These are phyloP conservation scores for Dicorynia guianensis DNA, from an alignment of 306 rosid species.

Conservation along the genomic window DNA sequence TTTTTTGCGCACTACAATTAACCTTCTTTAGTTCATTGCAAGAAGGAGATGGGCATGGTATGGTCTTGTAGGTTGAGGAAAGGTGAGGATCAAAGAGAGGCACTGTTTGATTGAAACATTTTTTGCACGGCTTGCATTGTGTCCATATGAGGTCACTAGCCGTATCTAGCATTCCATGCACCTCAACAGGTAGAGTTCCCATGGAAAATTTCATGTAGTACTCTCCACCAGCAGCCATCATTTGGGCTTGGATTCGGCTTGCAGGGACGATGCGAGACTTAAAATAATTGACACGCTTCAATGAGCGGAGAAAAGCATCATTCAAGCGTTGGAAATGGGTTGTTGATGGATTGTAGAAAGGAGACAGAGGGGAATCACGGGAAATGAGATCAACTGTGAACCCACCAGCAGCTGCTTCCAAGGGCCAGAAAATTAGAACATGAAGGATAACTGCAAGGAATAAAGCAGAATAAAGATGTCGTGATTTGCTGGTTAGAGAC, in stretches of 20 bases:
- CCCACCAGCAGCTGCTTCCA: conserved; percentile 11
- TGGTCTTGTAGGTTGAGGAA: conserved; percentile 50
- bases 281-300: conserved; percentile 35
- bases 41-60: conserved; percentile 37
- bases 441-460: neutral
- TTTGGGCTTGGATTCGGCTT: conserved; percentile 21
- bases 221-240: conserved; percentile 47
- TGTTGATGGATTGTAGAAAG: conserved; percentile 36
- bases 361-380: conserved; percentile 55
- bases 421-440: neutral
- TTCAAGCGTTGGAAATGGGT: conserved; percentile 38
- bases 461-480: neutral
- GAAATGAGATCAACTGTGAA: conserved; percentile 50
- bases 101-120: conserved; percentile 57
- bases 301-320: conserved; percentile 48
- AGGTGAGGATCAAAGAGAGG: conserved; percentile 51
- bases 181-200: conserved; percentile 57
- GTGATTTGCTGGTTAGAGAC: neutral
- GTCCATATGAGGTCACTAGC: conserved; percentile 77
- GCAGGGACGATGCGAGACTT: neutral
- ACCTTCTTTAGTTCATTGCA: conserved; percentile 22
- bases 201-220: conserved; percentile 58
- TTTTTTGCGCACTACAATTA: conserved; percentile 5
- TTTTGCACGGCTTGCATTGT: conserved; percentile 64
- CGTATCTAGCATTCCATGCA: conserved; percentile 60